phyloP scores from a whole-genome alignment of 768 basidiomycete species.

The Boletus vermiculosoides region DNA sequence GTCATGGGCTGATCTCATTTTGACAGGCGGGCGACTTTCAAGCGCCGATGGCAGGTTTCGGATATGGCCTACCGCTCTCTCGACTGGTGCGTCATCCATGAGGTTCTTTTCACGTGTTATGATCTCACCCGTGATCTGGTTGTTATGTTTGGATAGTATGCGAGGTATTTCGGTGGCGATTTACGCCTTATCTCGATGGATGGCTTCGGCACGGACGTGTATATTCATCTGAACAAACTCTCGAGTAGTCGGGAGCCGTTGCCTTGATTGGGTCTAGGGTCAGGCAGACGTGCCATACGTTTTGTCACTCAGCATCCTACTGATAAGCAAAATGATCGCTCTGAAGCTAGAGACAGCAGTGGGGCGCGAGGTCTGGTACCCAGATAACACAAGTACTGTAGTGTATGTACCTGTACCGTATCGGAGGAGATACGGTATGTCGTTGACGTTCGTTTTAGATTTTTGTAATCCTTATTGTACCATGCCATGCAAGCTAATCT shows the following conservation, averaged over 20 bases:
- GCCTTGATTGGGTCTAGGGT: constrained; percentile 30
- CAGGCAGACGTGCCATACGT: background rate
- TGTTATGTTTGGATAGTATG: constrained; percentile 54
- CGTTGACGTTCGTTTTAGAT: background rate
- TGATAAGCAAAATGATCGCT: background rate
- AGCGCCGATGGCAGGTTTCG: constrained; percentile 97
- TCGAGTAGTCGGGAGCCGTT: constrained; percentile 83
- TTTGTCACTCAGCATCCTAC: background rate
- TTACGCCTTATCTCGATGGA: constrained; percentile 95
- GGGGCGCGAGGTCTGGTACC: background rate
- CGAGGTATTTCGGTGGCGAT: constrained; percentile 92
- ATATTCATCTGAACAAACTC: constrained; percentile 84
- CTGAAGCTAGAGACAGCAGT: background rate
- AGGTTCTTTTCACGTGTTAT: background rate
- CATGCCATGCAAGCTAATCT: background rate
- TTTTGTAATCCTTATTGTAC: background rate
- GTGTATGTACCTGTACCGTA: background rate
- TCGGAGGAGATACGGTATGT: background rate
- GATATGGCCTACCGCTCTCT: constrained; percentile 90
- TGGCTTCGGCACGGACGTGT: constrained; percentile 90
- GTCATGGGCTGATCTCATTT: background rate
- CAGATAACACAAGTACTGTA: background rate
- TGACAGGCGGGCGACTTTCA: constrained; percentile 81
- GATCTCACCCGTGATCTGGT: background rate
- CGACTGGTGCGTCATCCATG: constrained; percentile 60